These are phyloP conservation scores for Talaromyces sp. DNA, from an alignment of 2,329 filamentous ascomycete genomes.

Conservation along the genomic window DNA sequence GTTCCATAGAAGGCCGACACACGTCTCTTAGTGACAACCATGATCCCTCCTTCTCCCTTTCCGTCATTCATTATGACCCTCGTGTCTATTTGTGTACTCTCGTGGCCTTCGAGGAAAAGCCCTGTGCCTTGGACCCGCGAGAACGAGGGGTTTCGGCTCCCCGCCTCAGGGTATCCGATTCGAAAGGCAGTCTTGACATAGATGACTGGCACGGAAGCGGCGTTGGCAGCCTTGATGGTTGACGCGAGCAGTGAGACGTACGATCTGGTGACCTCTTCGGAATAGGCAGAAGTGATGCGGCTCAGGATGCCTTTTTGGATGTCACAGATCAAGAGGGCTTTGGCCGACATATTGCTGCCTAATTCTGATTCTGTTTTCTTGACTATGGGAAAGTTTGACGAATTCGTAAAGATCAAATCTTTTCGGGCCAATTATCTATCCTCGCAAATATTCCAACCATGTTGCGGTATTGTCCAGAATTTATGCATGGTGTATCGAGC, in stretches of 20 bases:
- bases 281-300: background rate
- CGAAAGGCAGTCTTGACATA: conserved; percentile 6
- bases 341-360: background rate
- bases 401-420: too few species aligned
- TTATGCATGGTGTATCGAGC: background rate
- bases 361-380: background rate
- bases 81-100: conserved; percentile 1
- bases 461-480: background rate
- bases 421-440: too few species aligned
- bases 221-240: conserved; percentile 6
- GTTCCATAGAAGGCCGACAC: conserved; percentile 1
- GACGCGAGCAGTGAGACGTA: conserved; percentile 11
- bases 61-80: background rate
- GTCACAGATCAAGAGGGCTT: background rate
- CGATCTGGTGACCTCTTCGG: background rate
- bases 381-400: too few species aligned
- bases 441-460: too few species aligned
- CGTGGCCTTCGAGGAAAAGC: background rate
- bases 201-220: background rate
- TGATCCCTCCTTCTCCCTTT: background rate
- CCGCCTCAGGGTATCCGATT: background rate
- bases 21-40: conserved; percentile 3
- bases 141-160: background rate
- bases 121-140: background rate
- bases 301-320: background rate